Conservation (phyloP, 2,329 filamentous ascomycete genomes). For the Knufia petricola region DNA sequence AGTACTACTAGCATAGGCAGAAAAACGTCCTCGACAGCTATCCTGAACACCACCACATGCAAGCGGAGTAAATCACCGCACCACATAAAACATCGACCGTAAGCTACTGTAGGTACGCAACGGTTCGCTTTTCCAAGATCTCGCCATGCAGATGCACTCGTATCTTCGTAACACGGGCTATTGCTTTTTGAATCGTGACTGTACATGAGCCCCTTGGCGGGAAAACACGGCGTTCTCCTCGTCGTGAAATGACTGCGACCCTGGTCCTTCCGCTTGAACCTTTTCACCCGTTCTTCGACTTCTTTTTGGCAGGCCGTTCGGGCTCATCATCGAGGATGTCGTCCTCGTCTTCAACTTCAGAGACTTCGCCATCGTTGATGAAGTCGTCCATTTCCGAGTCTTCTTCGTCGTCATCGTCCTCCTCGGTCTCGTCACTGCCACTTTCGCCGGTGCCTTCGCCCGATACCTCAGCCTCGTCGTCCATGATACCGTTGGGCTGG, state of each 20-base stretch:
- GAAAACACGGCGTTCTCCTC: neutral
- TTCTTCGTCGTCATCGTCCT: constrained; percentile 31
- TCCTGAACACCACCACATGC: too few relatives aligned
- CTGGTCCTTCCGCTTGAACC: neutral
- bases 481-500: constrained; percentile 28
- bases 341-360: constrained; percentile 37
- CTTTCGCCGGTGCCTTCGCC: constrained; percentile 13
- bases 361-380: constrained; percentile 37
- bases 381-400: constrained; percentile 35
- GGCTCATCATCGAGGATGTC: constrained; percentile 40
- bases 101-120: too few relatives aligned
- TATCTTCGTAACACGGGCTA: constrained; percentile 10
- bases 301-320: constrained; percentile 35
- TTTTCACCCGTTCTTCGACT: constrained; percentile 10
- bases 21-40: too few relatives aligned
- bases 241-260: neutral
- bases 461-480: constrained; percentile 25
- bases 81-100: too few relatives aligned
- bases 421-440: constrained; percentile 22
- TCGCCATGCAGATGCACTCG: constrained; percentile 11
- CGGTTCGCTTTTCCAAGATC: neutral
- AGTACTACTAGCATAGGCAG: too few relatives aligned
- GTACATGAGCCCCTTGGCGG: neutral
- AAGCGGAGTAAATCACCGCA: neutral
- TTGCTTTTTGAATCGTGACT: neutral